Conservation (phyloP, 768 basidiomycete species). For the Hypholoma sublateritium region DNA sequence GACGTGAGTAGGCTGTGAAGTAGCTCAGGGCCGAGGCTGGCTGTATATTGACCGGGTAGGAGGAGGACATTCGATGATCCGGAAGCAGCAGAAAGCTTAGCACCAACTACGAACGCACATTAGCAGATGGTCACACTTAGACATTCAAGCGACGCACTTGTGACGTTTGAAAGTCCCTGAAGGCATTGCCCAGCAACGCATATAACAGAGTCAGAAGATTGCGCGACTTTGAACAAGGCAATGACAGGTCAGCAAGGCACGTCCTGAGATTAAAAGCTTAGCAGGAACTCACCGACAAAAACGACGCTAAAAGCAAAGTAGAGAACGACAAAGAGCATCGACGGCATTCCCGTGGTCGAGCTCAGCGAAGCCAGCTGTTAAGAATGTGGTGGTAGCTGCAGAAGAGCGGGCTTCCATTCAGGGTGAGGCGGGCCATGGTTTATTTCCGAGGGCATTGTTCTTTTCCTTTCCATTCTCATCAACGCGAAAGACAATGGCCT, state of each 20-base stretch:
- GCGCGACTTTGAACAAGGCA: constrained; percentile 42
- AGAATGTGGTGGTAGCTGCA: constrained; percentile 13
- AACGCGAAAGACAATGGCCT: too few relatives aligned
- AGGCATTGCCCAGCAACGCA: constrained; percentile 91
- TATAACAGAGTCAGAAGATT: constrained; percentile 62
- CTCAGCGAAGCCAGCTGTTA: constrained; percentile 8
- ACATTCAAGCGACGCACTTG: constrained; percentile 39
- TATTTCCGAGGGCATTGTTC: not conserved
- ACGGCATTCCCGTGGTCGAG: constrained; percentile 31
- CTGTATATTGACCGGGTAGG: constrained; percentile 76
- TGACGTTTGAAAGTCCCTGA: constrained; percentile 73
- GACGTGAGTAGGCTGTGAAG: constrained; percentile 69
- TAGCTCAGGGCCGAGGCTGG: constrained; percentile 69
- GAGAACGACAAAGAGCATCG: constrained; percentile 30
- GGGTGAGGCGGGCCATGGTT: not conserved
- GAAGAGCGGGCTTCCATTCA: constrained; percentile 14
- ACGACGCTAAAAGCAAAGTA: constrained; percentile 26
- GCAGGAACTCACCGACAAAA: constrained; percentile 35
- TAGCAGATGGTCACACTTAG: constrained; percentile 8
- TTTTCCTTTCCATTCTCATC: not conserved
- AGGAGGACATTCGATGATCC: constrained; percentile 59
- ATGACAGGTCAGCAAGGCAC: not conserved
- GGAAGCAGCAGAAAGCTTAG: constrained; percentile 57
- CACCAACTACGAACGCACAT: constrained; percentile 54
- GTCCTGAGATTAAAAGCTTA: not conserved